A percentile compares a stretch with the other conserved stretches of the same genome.
Evolutionary conservation across 2,329 filamentous ascomycete genomes (phyloP).

Genomic region (Trichoderma harzianum): DNA sequence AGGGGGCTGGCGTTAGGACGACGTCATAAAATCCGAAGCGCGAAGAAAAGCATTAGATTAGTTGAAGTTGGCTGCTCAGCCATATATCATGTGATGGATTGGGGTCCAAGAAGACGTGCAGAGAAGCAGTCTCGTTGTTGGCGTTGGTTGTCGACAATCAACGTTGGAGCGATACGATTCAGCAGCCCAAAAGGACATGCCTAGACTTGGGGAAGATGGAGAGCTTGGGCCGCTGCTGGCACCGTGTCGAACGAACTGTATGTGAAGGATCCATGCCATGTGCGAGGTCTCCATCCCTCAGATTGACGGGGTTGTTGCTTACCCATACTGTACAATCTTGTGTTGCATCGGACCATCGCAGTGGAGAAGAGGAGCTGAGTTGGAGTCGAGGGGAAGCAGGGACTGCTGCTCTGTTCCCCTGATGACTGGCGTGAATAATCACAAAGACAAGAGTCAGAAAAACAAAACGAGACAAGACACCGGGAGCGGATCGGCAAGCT

Average conservation of each 20-base stretch:
- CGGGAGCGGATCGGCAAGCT: background rate
- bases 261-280: slow-evolving; percentile 6
- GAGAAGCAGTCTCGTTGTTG: background rate
- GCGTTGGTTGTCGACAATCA: background rate
- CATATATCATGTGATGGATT: background rate
- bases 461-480: background rate
- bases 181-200: background rate
- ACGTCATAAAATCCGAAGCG: background rate
- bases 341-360: slow-evolving; percentile 11
- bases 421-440: background rate
- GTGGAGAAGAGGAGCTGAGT: slow-evolving; percentile 8
- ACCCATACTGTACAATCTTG: background rate
- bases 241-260: background rate
- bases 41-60: background rate
- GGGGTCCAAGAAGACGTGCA: background rate
- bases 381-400: background rate
- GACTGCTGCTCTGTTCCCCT: background rate
- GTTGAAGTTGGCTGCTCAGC: background rate
- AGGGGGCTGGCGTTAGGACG: background rate
- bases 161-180: background rate
- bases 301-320: background rate
- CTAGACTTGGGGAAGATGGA: background rate
- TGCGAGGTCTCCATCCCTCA: slow-evolving; percentile 5
- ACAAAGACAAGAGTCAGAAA: background rate
- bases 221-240: background rate